phyloP scores from a whole-genome alignment of 2,329 filamentous ascomycete species.

The Trichoderma cornu-damae region DNA sequence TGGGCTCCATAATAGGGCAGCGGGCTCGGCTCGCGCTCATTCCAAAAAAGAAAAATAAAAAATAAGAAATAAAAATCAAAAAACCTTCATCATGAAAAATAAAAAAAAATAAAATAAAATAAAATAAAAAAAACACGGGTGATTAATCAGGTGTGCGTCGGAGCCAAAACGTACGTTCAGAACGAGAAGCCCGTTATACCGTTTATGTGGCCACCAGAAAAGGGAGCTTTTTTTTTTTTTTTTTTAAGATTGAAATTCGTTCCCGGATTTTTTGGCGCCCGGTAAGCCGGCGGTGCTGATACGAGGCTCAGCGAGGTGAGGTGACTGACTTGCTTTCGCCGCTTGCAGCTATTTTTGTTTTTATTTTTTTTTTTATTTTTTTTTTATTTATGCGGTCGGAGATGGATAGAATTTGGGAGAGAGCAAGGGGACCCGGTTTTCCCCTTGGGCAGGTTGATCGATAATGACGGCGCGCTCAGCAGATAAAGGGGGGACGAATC shows the following conservation, averaged over 20 bases:
- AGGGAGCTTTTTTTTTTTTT: background rate
- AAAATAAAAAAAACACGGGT: slow-evolving; percentile 3
- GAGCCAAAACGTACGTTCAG: slow-evolving; percentile 15
- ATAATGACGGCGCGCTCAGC: slow-evolving; percentile 1
- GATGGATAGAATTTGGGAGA: too few relatives aligned
- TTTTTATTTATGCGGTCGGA: too few relatives aligned
- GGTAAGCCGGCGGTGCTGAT: background rate
- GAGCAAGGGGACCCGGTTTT: background rate
- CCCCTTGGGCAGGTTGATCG: background rate
- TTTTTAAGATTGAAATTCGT: too few relatives aligned
- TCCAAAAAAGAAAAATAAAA: too few relatives aligned
- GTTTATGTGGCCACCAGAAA: slow-evolving; percentile 4
- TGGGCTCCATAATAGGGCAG: slow-evolving; percentile 17
- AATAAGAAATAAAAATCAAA: too few relatives aligned
- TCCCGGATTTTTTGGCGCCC: background rate
- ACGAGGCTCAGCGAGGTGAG: slow-evolving; percentile 7
- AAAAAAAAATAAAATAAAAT: too few relatives aligned
- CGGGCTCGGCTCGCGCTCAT: slow-evolving; percentile 5
- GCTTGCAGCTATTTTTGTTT: too few relatives aligned
- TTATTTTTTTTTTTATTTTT: too few relatives aligned
- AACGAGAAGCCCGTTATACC: slow-evolving; percentile 3
- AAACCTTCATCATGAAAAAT: too few relatives aligned
- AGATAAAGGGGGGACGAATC: background rate
- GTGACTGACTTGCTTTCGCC: slow-evolving; percentile 6
- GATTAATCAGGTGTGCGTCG: slow-evolving; percentile 13